Evolutionary conservation across 768 basidiomycete species (phyloP).

Genomic region (Panus rudis): DNA sequence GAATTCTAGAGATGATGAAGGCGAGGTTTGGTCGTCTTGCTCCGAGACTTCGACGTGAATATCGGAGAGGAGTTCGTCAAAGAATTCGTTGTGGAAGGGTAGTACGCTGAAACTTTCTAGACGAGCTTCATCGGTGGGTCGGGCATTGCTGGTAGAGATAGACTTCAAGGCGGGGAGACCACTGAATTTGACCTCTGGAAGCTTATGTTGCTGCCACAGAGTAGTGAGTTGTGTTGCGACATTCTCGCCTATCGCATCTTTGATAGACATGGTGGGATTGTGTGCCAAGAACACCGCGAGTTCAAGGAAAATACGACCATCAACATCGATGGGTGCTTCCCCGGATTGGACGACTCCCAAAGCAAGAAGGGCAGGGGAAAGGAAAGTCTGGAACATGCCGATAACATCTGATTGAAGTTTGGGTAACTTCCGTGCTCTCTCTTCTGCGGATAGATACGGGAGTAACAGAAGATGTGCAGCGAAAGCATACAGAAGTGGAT

Average conservation of each 20-base stretch:
- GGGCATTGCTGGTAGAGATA: too few relatives aligned
- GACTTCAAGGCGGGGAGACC: too few relatives aligned
- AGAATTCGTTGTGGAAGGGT: constrained; percentile 33
- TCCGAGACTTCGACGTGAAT: constrained; percentile 18
- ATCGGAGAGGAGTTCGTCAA: constrained; percentile 35
- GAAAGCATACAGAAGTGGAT: constrained; percentile 28
- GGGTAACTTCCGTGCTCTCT: constrained; percentile 29
- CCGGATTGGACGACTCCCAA: constrained; percentile 18
- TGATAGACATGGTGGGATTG: constrained; percentile 13
- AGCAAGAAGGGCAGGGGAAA: constrained; percentile 32
- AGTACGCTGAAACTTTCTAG: constrained; percentile 20
- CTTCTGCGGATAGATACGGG: constrained; percentile 28
- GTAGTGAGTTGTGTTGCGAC: constrained; percentile 17
- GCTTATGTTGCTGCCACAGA: constrained; percentile 18
- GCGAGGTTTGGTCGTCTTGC: constrained; percentile 4
- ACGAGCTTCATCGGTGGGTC: background rate
- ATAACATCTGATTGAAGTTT: constrained; percentile 1
- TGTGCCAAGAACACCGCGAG: constrained; percentile 33
- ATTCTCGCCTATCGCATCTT: constrained; percentile 24
- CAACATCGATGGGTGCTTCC: constrained; percentile 37
- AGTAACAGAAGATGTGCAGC: constrained; percentile 34
- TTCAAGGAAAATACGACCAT: constrained; percentile 43
- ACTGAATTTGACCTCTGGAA: constrained; percentile 21
- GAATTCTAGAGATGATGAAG: constrained; percentile 29
- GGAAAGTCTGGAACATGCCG: constrained; percentile 31